Evolutionary conservation across 129 eudicot genomes (phyloP).

Genomic region (Saposhnikovia divaricata): DNA sequence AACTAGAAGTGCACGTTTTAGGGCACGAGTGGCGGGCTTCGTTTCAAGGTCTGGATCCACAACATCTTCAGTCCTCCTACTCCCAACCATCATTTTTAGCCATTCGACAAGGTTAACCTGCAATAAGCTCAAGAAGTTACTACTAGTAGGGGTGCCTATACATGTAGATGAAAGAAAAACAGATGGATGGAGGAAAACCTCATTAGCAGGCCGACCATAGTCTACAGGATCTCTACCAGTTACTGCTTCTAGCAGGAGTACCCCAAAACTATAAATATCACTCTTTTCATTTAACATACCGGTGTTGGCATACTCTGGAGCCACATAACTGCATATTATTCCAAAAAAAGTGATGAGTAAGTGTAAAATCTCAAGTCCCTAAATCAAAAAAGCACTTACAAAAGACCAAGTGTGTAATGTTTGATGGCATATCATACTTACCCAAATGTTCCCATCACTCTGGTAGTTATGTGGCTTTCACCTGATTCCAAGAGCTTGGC

Average conservation of each 20-base stretch:
- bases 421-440: slow-evolving; percentile 20
- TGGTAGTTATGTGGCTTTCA: slow-evolving; percentile 86
- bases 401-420: neutral
- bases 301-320: slow-evolving; percentile 91
- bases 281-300: slow-evolving; percentile 94
- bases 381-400: neutral
- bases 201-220: slow-evolving; percentile 75
- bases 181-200: slow-evolving; percentile 32
- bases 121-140: slow-evolving; percentile 6
- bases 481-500: slow-evolving; percentile 93
- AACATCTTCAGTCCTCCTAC: slow-evolving; percentile 87
- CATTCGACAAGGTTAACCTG: slow-evolving; percentile 98
- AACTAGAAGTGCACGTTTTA: slow-evolving; percentile 82
- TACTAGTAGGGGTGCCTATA: slow-evolving; percentile 1
- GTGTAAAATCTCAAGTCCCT: neutral
- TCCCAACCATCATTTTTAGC: slow-evolving; percentile 94
- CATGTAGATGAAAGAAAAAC: neutral
- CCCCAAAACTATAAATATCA: slow-evolving; percentile 92
- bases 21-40: slow-evolving; percentile 69
- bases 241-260: slow-evolving; percentile 69
- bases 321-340: slow-evolving; percentile 64
- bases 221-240: slow-evolving; percentile 99
- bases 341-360: neutral
- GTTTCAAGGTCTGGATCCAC: slow-evolving; percentile 75
- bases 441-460: slow-evolving; percentile 99